Evolutionary conservation across 495 filamentous ascomycete species (phyloP).

Genomic region (Copromyces sp.): DNA sequence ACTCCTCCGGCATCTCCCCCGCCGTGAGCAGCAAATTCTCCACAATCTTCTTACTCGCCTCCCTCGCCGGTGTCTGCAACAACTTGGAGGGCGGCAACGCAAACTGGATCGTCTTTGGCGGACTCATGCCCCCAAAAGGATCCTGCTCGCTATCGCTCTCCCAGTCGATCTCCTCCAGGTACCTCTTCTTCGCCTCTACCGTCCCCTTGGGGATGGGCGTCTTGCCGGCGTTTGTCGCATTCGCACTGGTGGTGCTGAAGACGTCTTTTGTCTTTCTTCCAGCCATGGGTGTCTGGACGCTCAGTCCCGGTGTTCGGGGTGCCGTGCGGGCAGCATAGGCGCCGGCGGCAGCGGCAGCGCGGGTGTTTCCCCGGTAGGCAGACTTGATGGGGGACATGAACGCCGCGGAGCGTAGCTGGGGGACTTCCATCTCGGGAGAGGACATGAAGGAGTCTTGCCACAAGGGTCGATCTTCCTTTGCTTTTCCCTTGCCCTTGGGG

Average conservation of each 20-base stretch:
- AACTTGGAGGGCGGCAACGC: conserved; percentile 77
- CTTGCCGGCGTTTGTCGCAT: not conserved
- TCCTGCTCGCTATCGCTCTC: conserved; percentile 55
- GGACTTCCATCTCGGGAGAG: conserved; percentile 66
- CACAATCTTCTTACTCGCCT: conserved; percentile 87
- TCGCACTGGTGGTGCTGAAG: conserved; percentile 10
- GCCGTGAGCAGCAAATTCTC: conserved; percentile 82
- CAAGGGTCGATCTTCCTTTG: conserved; percentile 25
- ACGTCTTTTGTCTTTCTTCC: conserved; percentile 35
- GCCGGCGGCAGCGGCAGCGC: conserved; percentile 2
- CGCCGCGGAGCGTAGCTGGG: conserved; percentile 72
- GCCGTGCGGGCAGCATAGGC: conserved; percentile 6
- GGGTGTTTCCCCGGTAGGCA: conserved; percentile 13
- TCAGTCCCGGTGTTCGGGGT: conserved; percentile 62
- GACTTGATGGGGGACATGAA: conserved; percentile 62
- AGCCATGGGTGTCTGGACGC: conserved; percentile 59
- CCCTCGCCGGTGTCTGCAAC: conserved; percentile 87
- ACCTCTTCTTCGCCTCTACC: conserved; percentile 24
- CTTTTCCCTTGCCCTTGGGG: conserved; percentile 18
- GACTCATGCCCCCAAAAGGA: conserved; percentile 64
- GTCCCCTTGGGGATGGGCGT: not conserved
- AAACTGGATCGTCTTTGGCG: conserved; percentile 97
- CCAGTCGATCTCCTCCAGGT: conserved; percentile 49
- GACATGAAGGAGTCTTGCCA: conserved; percentile 58
- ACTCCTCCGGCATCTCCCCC: conserved; percentile 51